Base-by-base conservation (phyloP, 2,329 filamentous ascomycete species). In the Phyllosticta citribraziliensis region DNA sequence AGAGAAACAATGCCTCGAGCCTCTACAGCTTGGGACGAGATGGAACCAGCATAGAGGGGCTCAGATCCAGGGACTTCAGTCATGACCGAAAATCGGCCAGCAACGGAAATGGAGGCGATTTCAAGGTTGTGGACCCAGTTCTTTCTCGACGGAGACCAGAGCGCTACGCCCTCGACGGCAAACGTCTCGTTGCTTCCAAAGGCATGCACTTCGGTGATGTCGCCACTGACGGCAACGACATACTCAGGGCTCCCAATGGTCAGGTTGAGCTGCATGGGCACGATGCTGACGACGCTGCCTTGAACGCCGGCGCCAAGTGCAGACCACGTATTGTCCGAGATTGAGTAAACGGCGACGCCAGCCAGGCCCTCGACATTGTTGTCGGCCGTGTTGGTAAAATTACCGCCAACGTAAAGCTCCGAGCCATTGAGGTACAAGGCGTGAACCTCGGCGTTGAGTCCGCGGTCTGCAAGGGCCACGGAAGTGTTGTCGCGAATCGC, bases 61-160 rank as follows among this genome's bases (percentile, higher is more conserved):
- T 81, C 81, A 56, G 79, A 80, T 55, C 80, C 81, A 1, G 86
- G 80, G 20, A 91, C 77, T 58, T 86, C 79, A n/a, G 89, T 81
- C 50, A 87, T 79, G 6, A 89, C 82, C 19, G 86, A 88, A 54
- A 99, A 80, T 61, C 85, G 77, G 47, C 94, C 95, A 62, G 81
- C 80, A 67, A 95, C 82, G 6, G 83, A 79, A 60, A 89, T 85
- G 33, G 85, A 80, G 8, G 82, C 76, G 6, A 84, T 77, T 11
- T 74, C 68, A 20, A 97, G 76, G 66, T 95, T 94, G 70, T 91
- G 85, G 17, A 99, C 79, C 94, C 94, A 99, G 70, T 94, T 94
- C 62, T 80, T 82, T 64, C 82, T 80, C 3, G 91, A 95, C 2
- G 89, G 89, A 8, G 97, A 87, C 94, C 94, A 99, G 47, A 97